Conservation (phyloP, 1,139 yeast species). For the Groenewaldozyma auringiensis region DNA sequence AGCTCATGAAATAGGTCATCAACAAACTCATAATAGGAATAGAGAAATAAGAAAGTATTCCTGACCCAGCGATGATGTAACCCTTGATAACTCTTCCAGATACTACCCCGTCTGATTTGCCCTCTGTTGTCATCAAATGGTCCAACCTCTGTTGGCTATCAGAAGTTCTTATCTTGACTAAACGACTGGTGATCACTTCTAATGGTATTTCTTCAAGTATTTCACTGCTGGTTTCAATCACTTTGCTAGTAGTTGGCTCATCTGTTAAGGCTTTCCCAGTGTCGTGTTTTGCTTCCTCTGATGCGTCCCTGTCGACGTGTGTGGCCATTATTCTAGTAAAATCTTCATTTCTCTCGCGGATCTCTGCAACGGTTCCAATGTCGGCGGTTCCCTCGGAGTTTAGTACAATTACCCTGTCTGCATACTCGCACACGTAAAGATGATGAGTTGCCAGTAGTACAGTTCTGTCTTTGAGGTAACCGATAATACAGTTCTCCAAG, state of each 20-base stretch:
- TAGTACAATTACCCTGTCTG: slow-evolving; percentile 53
- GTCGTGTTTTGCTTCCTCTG: slow-evolving; percentile 2
- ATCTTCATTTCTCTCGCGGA: slow-evolving; percentile 8
- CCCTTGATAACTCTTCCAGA: slow-evolving; percentile 6
- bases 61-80: slow-evolving; percentile 11
- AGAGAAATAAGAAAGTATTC: slow-evolving; percentile 7
- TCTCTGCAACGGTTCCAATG: slow-evolving; percentile 36
- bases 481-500: slow-evolving; percentile 53
- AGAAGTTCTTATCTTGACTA: too few relatives aligned
- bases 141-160: neutral
- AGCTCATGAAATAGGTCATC: slow-evolving; percentile 3
- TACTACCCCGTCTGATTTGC: slow-evolving; percentile 10
- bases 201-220: neutral
- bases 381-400: slow-evolving; percentile 53
- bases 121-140: slow-evolving; percentile 7
- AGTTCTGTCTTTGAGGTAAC: slow-evolving; percentile 46
- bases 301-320: slow-evolving; percentile 4
- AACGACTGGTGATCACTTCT: neutral
- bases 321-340: slow-evolving; percentile 9
- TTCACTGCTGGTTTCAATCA: too few relatives aligned
- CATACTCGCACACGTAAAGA: slow-evolving; percentile 49
- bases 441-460: slow-evolving; percentile 71
- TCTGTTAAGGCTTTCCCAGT: neutral
- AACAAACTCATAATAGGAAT: slow-evolving; percentile 1
- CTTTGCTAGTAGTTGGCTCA: too few relatives aligned